These are phyloP conservation scores for Waltiozyma sp. DNA, from an alignment of 1,139 yeast genomes.

Conservation along the genomic window DNA sequence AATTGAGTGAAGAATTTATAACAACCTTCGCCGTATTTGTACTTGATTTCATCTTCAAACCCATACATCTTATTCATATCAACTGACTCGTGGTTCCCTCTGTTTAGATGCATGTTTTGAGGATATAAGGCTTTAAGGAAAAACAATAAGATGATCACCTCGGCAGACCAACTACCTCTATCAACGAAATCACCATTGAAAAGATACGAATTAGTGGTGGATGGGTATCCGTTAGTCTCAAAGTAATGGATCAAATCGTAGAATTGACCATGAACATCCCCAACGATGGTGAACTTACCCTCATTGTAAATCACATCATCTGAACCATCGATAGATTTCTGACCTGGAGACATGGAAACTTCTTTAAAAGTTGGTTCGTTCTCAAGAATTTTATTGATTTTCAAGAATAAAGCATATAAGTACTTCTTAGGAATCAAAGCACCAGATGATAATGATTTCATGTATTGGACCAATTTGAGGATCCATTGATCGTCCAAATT, in stretches of 20 bases:
- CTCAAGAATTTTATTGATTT: slow-evolving; percentile 54
- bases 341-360: slow-evolving; percentile 21
- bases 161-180: slow-evolving; percentile 97
- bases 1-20: slow-evolving; percentile 81
- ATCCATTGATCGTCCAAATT: slow-evolving; percentile 43
- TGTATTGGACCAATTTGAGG: slow-evolving; percentile 51
- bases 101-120: slow-evolving; percentile 56
- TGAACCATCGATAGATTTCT: slow-evolving; percentile 20
- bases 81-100: slow-evolving; percentile 96
- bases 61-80: slow-evolving; percentile 97
- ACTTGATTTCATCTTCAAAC: slow-evolving; percentile 90
- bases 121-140: slow-evolving; percentile 75
- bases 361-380: slow-evolving; percentile 73
- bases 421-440: slow-evolving; percentile 69
- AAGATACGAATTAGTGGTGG: slow-evolving; percentile 61
- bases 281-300: slow-evolving; percentile 65
- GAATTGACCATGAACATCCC: slow-evolving; percentile 97
- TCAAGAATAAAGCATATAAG: slow-evolving; percentile 72
- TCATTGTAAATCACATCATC: slow-evolving; percentile 10
- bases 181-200: slow-evolving; percentile 98
- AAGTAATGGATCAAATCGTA: slow-evolving; percentile 81
- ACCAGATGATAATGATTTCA: slow-evolving; percentile 43
- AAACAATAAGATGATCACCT: slow-evolving; percentile 77
- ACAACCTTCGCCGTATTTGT: slow-evolving; percentile 74
- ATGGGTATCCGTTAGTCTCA: slow-evolving; percentile 55